Evolutionary conservation across 495 filamentous ascomycete genomes (phyloP).

Genomic region (Penicillium goetzii): DNA sequence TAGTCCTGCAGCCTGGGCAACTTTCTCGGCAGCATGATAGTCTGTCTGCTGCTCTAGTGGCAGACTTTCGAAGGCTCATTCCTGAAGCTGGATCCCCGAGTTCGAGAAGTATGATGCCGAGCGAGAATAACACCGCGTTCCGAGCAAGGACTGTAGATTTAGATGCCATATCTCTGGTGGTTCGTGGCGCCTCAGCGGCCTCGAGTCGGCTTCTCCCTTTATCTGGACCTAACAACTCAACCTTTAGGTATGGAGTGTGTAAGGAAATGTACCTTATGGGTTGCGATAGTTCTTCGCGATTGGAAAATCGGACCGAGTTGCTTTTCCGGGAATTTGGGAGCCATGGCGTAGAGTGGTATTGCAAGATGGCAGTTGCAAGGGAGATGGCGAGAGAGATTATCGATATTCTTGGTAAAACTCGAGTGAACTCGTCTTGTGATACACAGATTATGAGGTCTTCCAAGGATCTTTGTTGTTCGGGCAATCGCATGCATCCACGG

Average conservation of each 20-base stretch:
- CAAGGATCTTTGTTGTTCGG: not conserved
- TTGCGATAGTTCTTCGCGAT: not conserved
- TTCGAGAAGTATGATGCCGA: slow-evolving; percentile 5
- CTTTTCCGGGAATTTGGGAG: not conserved
- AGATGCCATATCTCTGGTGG: not conserved
- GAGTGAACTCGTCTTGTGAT: not conserved
- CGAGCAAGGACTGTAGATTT: not conserved
- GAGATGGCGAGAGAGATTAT: not conserved
- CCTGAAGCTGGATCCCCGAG: slow-evolving; percentile 2
- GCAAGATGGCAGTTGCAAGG: slow-evolving; percentile 2
- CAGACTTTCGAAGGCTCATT: not conserved
- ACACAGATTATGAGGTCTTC: slow-evolving; percentile 4
- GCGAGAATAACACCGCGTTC: not conserved
- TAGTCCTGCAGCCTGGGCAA: not conserved
- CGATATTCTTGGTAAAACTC: slow-evolving; percentile 2
- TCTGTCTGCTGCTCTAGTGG: not conserved
- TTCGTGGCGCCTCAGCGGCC: not conserved
- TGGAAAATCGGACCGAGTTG: not conserved
- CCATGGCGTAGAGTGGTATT: slow-evolving; percentile 8
- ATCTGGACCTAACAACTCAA: not conserved
- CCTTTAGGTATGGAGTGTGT: not conserved
- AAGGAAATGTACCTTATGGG: not conserved
- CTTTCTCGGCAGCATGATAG: slow-evolving; percentile 5
- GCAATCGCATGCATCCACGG: not conserved
- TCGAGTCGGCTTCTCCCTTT: not conserved